Conservation (phyloP, 1,284 basidiomycete genomes). For the Papiliotrema flavescens region DNA sequence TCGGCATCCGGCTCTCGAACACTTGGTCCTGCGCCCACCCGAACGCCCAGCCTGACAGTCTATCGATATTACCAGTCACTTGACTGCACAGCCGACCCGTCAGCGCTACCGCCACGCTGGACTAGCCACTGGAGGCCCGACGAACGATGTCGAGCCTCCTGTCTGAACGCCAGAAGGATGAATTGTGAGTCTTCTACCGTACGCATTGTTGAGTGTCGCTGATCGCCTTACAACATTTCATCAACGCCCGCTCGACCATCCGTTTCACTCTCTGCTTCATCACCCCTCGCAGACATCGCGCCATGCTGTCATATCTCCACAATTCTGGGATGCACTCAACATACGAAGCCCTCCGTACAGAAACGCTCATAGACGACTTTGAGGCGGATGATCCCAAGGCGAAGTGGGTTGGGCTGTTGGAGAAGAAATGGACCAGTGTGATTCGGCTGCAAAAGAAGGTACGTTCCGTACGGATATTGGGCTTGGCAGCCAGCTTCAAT, state of each 20-base stretch:
- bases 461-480: constrained; percentile 13
- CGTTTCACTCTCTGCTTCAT: background rate
- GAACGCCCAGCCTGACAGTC: too few relatives aligned
- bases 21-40: too few relatives aligned
- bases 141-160: constrained; percentile 51
- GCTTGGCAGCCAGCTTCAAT: background rate
- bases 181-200: constrained; percentile 59
- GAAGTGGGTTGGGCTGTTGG: constrained; percentile 75
- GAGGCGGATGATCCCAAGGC: constrained; percentile 71
- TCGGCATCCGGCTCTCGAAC: too few relatives aligned
- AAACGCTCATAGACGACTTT: constrained; percentile 60
- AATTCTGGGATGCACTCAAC: constrained; percentile 62
- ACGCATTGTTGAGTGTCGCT: background rate
- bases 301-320: constrained; percentile 78
- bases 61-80: background rate
- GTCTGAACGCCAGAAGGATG: constrained; percentile 75
- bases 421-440: constrained; percentile 94
- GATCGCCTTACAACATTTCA: background rate
- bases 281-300: constrained; percentile 61
- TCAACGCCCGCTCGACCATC: background rate
- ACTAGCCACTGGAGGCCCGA: background rate
- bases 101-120: too few relatives aligned
- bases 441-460: constrained; percentile 92
- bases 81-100: too few relatives aligned
- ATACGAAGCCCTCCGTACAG: constrained; percentile 62